Conservation (phyloP, 257 asterid species). For the Pogostemon cablin region DNA sequence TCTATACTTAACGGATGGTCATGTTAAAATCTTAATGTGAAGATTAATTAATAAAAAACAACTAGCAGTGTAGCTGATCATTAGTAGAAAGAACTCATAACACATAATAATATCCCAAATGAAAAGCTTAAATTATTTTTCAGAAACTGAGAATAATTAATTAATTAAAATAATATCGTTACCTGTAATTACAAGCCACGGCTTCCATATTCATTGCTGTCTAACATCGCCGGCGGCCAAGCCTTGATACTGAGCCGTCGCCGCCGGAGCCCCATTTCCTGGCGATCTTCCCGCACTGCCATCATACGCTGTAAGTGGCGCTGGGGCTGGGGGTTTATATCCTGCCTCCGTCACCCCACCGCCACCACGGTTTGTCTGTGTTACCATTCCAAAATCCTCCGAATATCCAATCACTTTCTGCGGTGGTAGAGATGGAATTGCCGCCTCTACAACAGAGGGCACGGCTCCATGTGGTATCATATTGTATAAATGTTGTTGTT, state of each 20-base stretch:
- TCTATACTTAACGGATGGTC: no score
- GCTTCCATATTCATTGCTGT: constrained; percentile 46
- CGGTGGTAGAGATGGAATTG: constrained; percentile 30
- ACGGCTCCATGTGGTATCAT: constrained; percentile 42
- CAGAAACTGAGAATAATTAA: not conserved
- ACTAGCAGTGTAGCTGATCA: no score
- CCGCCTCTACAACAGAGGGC: constrained; percentile 38
- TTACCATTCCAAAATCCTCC: constrained; percentile 52
- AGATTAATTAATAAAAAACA: no score
- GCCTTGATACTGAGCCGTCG: constrained; percentile 45
- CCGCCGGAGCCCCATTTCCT: constrained; percentile 53
- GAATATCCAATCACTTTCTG: constrained; percentile 40
- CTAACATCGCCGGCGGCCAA: constrained; percentile 46
- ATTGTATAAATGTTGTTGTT: constrained; percentile 59
- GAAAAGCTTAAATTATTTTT: constrained; percentile 20
- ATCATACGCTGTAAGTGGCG: constrained; percentile 65
- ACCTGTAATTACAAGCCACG: constrained; percentile 42
- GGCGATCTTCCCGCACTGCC: constrained; percentile 62
- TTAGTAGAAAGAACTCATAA: no score
- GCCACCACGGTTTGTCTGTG: constrained; percentile 38
- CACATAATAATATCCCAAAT: not conserved
- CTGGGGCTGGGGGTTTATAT: constrained; percentile 25
- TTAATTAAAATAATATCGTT: not conserved
- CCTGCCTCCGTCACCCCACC: constrained; percentile 46
- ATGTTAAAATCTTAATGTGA: no score